phyloP scores from a whole-genome alignment of 495 filamentous ascomycete genomes.

The Hypoxylon fragiforme region DNA sequence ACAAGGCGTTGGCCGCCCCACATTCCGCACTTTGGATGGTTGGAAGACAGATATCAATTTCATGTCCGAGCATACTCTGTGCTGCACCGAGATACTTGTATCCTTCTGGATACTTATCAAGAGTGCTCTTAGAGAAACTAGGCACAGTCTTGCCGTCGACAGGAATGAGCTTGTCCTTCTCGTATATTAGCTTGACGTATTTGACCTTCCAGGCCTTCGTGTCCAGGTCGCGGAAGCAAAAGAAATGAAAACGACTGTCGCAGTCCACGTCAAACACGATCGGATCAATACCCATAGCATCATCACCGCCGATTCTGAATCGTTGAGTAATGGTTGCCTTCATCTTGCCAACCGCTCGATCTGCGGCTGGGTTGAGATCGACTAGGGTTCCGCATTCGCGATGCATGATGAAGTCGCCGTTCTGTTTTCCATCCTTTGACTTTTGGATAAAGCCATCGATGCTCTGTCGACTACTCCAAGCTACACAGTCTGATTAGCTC shows the following conservation, averaged over 20 bases:
- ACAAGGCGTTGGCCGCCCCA: conserved; percentile 32
- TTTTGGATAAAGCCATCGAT: conserved; percentile 62
- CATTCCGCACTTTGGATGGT: conserved; percentile 34
- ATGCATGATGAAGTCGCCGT: conserved; percentile 70
- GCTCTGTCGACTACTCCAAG: conserved; percentile 59
- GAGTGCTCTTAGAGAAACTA: conserved; percentile 48
- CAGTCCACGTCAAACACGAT: conserved; percentile 62
- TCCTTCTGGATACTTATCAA: conserved; percentile 56
- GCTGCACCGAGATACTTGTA: conserved; percentile 60
- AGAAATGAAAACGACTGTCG: conserved; percentile 67
- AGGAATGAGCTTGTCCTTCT: conserved; percentile 68
- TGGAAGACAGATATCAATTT: conserved; percentile 45
- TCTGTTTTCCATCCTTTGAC: conserved; percentile 62
- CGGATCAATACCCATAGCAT: conserved; percentile 33
- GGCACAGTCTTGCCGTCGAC: conserved; percentile 58
- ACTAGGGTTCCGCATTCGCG: conserved; percentile 62
- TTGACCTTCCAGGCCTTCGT: conserved; percentile 57
- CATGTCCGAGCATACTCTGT: conserved; percentile 49
- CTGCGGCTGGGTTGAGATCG: conserved; percentile 51
- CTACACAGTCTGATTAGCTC: conserved; percentile 28
- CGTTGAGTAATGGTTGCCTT: conserved; percentile 72
- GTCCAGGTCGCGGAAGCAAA: conserved; percentile 52
- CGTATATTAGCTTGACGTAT: conserved; percentile 68
- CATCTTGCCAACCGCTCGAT: conserved; percentile 69
- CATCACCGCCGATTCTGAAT: conserved; percentile 48